Evolutionary conservation across 2,329 filamentous ascomycete genomes (phyloP), one percentile per base, ranked within the genome.

Genomic region (Ophiostoma sp.): DNA sequence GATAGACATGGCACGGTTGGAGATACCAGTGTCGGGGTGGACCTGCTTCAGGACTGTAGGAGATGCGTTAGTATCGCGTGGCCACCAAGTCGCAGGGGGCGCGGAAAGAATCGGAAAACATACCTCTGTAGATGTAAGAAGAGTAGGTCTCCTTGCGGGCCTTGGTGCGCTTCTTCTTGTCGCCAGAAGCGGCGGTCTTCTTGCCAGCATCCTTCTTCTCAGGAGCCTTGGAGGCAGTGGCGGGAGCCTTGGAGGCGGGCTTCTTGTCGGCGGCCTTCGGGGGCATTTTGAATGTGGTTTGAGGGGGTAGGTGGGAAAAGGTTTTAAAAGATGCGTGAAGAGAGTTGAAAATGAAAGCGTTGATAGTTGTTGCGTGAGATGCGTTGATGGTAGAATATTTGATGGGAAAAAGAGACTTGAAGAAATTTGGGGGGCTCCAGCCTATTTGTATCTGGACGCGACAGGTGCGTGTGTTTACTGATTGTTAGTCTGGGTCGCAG

Each of bases 131-230:
- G 85, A 99, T 99, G 89, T 99, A 99, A 70, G 93, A 96, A 77
- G 92, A 96, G 87, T 99, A 99, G n/a, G 95, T 99, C 88, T 99
- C 95, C 91, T 98, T 98, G 85, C 95, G 90, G 76, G 94, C 92
- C 94, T 99, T 99, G 86, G 93, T 96, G 80, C 95, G 93, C 94
- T 98, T 99, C 92, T 99, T 99, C 93, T 98, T 98, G 78, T 98
- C 95, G 75, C 95, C 95, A 80, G 92, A 89, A 73, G 94, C 89
- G 72, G 94, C 93, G 67, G 95, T 98, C 91, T 98, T 99, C 92
- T 99, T 99, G 87, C 94, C 95, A 75, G 94, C 95, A 85, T 98
- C 94, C 90, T 98, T 97, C 91, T 97, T 97, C 89, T 97, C 94
- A 71, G 85, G 86, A 74, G 85, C 85, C 85, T 88, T 88, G 77